Evolutionary conservation across 805 yeast genomes (phyloP), one percentile per base, ranked within the genome.

Genomic region (Sugiyamaella marilandica): DNA sequence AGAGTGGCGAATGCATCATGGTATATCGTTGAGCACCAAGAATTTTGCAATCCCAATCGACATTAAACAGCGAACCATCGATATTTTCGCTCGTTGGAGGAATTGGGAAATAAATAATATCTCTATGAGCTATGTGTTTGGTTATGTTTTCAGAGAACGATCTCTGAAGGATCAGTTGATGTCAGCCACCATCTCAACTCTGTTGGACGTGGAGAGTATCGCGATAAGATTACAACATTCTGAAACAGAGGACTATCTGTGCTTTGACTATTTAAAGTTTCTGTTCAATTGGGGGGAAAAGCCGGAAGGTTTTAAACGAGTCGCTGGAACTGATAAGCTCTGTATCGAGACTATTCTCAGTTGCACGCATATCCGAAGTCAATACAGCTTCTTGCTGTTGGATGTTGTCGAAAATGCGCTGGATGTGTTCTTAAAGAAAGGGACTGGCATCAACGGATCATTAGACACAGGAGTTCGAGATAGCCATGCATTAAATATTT

Each of bases 61-160:
- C 55, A 90, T 90, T 0, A 73, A 74, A 54, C 70, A 72, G 8
- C 75, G 75, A 13, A 86, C 87, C 1, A 66, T 81, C 21, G 70
- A 74, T 2, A 74, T 82, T 1, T 89, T 90, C 61, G 73, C 83
- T 0, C 73, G 76, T 11, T 94, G 98, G 97, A 80, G 97, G 73
- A 81, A 82, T 54, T 91, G 98, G 97, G 99, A 92, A 61, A 84
- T 86, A 43, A 74, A 82, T 32, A 80, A 80, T 60, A 77, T 82
- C 19, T 76, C 77, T n/a, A 71, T 77, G 36, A 77, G 83, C 49
- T 79, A 74, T 51, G 72, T 86, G 21, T 81, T 85, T 60, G 66
- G 68, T 32, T 71, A 70, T 56, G 74, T 80, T 2, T 84, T 84
- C 60, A 63, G 64, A n/a, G 61, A 62, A 35, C 45, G 41, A 5